These are phyloP conservation scores for Raffaelea deltoideospora DNA, from an alignment of 2,329 filamentous ascomycete species.

Conservation along the genomic window DNA sequence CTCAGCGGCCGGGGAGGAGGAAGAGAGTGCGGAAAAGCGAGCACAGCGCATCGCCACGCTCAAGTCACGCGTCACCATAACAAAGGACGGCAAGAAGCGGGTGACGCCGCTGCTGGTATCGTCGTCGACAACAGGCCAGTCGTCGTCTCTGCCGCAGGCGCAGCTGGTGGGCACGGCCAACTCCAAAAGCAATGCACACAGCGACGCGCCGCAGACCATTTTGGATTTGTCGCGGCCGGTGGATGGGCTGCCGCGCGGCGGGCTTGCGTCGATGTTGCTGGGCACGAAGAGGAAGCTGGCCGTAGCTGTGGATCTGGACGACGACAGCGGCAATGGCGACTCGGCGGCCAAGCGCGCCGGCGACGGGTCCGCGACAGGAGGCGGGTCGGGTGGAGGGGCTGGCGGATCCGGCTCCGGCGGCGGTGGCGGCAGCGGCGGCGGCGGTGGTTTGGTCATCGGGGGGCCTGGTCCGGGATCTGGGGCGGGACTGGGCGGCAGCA, in stretches of 20 bases:
- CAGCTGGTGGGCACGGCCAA: slow-evolving; percentile 61
- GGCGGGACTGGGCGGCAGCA: no score
- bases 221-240: slow-evolving; percentile 88
- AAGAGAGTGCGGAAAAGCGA: slow-evolving; percentile 35
- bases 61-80: slow-evolving; percentile 86
- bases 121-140: slow-evolving; percentile 72
- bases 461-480: no score
- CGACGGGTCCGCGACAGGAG: no score
- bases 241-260: slow-evolving; percentile 81
- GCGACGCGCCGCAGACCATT: slow-evolving; percentile 64
- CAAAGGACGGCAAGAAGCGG: slow-evolving; percentile 92
- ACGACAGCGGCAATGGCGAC: slow-evolving; percentile 57
- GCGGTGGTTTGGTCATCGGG: no score
- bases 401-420: no score
- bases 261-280: slow-evolving; percentile 68
- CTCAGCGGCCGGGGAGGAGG: slow-evolving; percentile 15
- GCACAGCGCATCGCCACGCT: slow-evolving; percentile 43
- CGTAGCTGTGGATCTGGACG: slow-evolving; percentile 35
- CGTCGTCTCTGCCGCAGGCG: slow-evolving; percentile 76
- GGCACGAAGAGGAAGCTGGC: slow-evolving; percentile 78
- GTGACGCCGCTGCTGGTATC: slow-evolving; percentile 87
- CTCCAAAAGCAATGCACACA: slow-evolving; percentile 39
- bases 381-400: no score
- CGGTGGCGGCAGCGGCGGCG: background rate
- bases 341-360: slow-evolving; percentile 25